phyloP scores from a whole-genome alignment of 2,329 filamentous ascomycete genomes.

The Fusarium illudens region DNA sequence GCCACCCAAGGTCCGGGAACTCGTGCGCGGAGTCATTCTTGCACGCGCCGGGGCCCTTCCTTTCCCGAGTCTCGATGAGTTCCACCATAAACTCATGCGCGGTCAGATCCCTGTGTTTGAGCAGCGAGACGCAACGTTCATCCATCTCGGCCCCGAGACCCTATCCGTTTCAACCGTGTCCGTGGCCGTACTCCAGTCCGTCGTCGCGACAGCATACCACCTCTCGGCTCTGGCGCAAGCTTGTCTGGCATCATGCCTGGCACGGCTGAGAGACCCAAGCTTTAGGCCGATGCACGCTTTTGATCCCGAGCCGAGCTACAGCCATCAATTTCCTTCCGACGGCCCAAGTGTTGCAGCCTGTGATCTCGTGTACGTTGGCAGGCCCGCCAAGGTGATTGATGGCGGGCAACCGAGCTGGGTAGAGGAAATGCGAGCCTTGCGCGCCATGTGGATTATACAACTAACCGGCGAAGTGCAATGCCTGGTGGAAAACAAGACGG shows the following conservation, averaged over 20 bases:
- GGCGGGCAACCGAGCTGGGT: constrained; percentile 31
- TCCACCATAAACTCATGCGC: not conserved
- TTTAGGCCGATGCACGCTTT: constrained; percentile 22
- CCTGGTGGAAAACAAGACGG: not conserved
- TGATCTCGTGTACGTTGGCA: constrained; percentile 10
- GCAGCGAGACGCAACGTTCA: not conserved
- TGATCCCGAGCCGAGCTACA: constrained; percentile 5
- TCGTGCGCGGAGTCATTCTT: constrained; percentile 13
- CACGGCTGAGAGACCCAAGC: constrained; percentile 12
- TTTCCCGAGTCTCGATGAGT: constrained; percentile 9
- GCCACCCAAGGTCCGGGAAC: not conserved
- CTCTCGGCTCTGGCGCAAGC: constrained; percentile 28
- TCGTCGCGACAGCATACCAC: constrained; percentile 29
- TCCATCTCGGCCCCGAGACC: not conserved
- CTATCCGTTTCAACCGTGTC: not conserved
- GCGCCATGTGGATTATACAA: constrained; percentile 33
- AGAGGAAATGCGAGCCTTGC: constrained; percentile 37
- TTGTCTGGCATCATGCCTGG: constrained; percentile 30
- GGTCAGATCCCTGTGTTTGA: not conserved
- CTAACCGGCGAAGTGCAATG: constrained; percentile 19
- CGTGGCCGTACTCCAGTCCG: constrained; percentile 15
- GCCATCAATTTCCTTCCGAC: too few species aligned
- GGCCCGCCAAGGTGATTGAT: constrained; percentile 8
- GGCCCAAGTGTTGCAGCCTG: too few species aligned
- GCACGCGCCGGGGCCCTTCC: constrained; percentile 10